Evolutionary conservation across 1,139 yeast genomes (phyloP).

Genomic region (Saccharomycopsis crataegensis): DNA sequence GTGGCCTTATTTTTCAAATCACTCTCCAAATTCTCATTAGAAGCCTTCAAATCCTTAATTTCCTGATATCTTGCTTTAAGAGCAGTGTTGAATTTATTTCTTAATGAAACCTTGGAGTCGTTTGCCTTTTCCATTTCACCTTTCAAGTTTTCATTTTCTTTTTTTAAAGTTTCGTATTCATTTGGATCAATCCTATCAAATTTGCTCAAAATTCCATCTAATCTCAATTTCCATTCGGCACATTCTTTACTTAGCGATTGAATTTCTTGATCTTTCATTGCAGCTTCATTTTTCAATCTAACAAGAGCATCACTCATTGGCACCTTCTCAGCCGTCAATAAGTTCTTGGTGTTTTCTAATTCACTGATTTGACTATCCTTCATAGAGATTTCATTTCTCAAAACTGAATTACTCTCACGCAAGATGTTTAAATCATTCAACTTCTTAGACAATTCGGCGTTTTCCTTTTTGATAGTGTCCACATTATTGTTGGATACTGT

Average conservation of each 20-base stretch:
- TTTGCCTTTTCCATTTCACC: conserved; percentile 3
- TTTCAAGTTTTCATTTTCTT: conserved; percentile 3
- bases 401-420: conserved; percentile 64
- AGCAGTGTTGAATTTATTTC: not conserved
- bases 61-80: conserved; percentile 6
- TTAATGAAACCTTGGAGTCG: not conserved
- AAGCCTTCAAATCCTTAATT: conserved; percentile 8
- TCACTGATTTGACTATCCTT: conserved; percentile 25
- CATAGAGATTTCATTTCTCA: conserved; percentile 46
- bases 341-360: conserved; percentile 28
- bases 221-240: conserved; percentile 45
- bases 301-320: conserved; percentile 29
- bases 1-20: not conserved
- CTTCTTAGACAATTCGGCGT: conserved; percentile 31
- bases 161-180: conserved; percentile 27
- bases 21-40: conserved; percentile 27
- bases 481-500: conserved; percentile 37
- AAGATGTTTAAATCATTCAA: conserved; percentile 62
- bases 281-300: conserved; percentile 32
- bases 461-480: conserved; percentile 38
- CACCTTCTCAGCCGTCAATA: conserved; percentile 31
- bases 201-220: conserved; percentile 40
- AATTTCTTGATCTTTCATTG: conserved; percentile 36
- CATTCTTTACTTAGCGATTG: conserved; percentile 35
- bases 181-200: conserved; percentile 43